These are phyloP conservation scores for Thielaviopsis ethacetica DNA, from an alignment of 2,329 filamentous ascomycete genomes.

Conservation along the genomic window DNA sequence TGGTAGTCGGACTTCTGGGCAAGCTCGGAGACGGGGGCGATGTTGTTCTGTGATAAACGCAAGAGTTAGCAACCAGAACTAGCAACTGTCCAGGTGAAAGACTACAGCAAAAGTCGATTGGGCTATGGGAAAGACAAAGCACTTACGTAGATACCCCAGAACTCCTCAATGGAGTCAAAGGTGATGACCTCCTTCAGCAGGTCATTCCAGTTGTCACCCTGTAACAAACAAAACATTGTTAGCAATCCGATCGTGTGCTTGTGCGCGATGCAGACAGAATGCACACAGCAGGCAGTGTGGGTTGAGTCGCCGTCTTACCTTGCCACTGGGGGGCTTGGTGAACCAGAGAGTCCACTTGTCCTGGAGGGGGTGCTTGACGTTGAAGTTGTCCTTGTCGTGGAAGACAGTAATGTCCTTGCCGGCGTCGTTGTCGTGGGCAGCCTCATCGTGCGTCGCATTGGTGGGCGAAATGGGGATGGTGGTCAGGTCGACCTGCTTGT, in stretches of 20 bases:
- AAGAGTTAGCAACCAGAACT: not conserved
- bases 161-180: constrained; percentile 97
- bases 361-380: constrained; percentile 96
- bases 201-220: constrained; percentile 99
- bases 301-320: constrained; percentile 38
- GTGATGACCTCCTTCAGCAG: constrained; percentile 96
- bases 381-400: constrained; percentile 98
- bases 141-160: constrained; percentile 97
- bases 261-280: not conserved
- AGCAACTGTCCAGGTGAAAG: too few species aligned
- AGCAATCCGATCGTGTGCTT: not conserved
- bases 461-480: constrained; percentile 52
- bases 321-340: constrained; percentile 92
- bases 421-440: constrained; percentile 25
- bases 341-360: constrained; percentile 99
- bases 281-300: not conserved
- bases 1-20: constrained; percentile 98
- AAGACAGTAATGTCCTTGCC: constrained; percentile 78
- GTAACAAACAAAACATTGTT: not conserved
- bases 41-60: constrained; percentile 69
- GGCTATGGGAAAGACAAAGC: not conserved
- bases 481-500: constrained; percentile 47
- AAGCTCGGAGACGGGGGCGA: constrained; percentile 86
- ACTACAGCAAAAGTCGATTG: not conserved
- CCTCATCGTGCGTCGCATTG: constrained; percentile 32